Evolutionary conservation across 306 rosid species (phyloP).

Genomic region (Ziziphus jujuba): DNA sequence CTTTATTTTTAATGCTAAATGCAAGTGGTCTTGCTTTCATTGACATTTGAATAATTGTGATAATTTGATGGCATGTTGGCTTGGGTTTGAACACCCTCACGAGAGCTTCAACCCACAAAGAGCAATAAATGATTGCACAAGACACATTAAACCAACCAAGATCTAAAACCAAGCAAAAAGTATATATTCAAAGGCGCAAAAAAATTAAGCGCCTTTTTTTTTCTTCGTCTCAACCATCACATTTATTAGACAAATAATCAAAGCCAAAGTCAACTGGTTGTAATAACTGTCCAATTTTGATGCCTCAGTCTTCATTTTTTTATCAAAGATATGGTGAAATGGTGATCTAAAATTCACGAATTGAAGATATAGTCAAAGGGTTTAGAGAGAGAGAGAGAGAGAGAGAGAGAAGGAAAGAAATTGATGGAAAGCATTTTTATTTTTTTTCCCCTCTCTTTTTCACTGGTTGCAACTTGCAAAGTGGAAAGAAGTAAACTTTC

Average conservation of each 20-base stretch:
- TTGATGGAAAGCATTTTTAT: neutral
- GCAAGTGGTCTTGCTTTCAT: conserved; percentile 23
- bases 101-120: neutral
- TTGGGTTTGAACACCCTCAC: conserved; percentile 3
- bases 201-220: conserved; percentile 7
- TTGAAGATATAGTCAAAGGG: conserved; percentile 2
- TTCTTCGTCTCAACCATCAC: conserved; percentile 32
- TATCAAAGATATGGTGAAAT: too few species aligned
- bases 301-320: conserved; percentile 13
- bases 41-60: conserved; percentile 3
- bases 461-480: too few species aligned
- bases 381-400: conserved; percentile 2
- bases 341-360: conserved; percentile 2
- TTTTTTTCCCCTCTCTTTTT: too few species aligned
- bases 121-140: conserved; percentile 9
- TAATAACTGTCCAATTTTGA: conserved; percentile 14
- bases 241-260: neutral
- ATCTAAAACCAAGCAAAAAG: too few species aligned
- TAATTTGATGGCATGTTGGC: conserved; percentile 14
- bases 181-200: conserved; percentile 10
- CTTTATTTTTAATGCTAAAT: neutral
- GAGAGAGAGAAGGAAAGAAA: neutral
- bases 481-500: neutral
- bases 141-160: conserved; percentile 20
- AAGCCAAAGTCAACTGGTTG: conserved; percentile 36